These are phyloP conservation scores for Fraxinus dipetala DNA, from an alignment of 305 asterid genomes.

Conservation along the genomic window DNA sequence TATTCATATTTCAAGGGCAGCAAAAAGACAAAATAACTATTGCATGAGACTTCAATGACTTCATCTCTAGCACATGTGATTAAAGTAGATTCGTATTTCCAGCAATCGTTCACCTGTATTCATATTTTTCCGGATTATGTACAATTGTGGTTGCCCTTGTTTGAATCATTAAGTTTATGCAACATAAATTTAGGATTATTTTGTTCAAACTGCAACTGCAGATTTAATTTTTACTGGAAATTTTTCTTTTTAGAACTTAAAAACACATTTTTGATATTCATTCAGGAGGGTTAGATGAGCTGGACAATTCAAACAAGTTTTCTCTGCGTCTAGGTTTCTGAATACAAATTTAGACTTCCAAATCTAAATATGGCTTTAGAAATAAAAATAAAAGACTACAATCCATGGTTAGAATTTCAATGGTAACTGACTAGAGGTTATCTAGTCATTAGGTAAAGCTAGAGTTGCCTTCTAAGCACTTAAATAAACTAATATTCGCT, in stretches of 20 bases:
- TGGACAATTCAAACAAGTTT: neutral
- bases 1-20: neutral
- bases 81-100: neutral
- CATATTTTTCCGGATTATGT: neutral
- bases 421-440: neutral
- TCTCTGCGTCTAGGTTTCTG: neutral
- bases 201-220: neutral
- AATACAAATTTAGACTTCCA: neutral
- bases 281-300: neutral
- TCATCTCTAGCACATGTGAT: neutral
- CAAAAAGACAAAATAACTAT: constrained; percentile 13
- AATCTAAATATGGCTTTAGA: neutral
- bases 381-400: neutral
- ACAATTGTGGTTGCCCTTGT: neutral
- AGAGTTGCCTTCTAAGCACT: neutral
- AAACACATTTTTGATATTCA: neutral
- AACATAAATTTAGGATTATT: neutral
- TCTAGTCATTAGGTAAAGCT: neutral
- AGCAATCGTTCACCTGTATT: neutral
- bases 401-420: neutral
- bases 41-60: constrained; percentile 1
- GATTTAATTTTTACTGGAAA: neutral
- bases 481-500: neutral
- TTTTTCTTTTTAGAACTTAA: neutral
- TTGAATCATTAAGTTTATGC: constrained; percentile 4